phyloP scores from a whole-genome alignment of 805 yeast species.

The Cyberlindnera nakhonratchasimensis region DNA sequence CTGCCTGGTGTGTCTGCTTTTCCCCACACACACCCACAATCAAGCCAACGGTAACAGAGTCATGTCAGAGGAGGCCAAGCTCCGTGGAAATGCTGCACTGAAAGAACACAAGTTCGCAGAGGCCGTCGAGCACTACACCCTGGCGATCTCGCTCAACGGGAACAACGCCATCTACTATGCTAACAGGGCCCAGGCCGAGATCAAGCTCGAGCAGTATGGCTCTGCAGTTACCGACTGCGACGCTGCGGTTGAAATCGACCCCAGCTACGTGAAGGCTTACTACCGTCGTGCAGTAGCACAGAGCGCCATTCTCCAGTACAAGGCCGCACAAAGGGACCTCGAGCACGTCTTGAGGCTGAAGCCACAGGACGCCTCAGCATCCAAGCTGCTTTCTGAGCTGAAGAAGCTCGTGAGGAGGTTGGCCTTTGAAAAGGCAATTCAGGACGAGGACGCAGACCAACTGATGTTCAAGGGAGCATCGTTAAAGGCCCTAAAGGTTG shows the following conservation, averaged over 20 bases:
- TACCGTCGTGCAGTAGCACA: conserved; percentile 84
- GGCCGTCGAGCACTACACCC: conserved; percentile 69
- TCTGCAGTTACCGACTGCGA: conserved; percentile 78
- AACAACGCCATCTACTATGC: conserved; percentile 63
- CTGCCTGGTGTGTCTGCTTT: too few relatives aligned
- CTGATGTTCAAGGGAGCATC: conserved; percentile 26
- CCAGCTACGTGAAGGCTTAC: conserved; percentile 69
- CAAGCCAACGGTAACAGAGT: too few relatives aligned
- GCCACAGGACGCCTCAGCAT: conserved; percentile 70
- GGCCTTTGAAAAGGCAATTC: conserved; percentile 85
- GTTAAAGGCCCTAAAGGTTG: conserved; percentile 33
- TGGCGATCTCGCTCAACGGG: conserved; percentile 66
- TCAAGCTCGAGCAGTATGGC: conserved; percentile 84
- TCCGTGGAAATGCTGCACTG: conserved; percentile 69
- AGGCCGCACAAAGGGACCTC: conserved; percentile 69
- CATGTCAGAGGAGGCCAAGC: conserved; percentile 51
- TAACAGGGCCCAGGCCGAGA: conserved; percentile 86
- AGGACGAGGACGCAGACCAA: conserved; percentile 64
- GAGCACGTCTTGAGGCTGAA: conserved; percentile 54
- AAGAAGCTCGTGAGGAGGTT: conserved; percentile 61
- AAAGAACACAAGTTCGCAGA: conserved; percentile 58
- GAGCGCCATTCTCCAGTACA: conserved; percentile 71
- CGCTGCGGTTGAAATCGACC: conserved; percentile 63
- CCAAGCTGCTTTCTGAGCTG: conserved; percentile 58
- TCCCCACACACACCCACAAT: background rate